phyloP scores from a whole-genome alignment of 345 rosid species.

The Pistacia atlantica region DNA sequence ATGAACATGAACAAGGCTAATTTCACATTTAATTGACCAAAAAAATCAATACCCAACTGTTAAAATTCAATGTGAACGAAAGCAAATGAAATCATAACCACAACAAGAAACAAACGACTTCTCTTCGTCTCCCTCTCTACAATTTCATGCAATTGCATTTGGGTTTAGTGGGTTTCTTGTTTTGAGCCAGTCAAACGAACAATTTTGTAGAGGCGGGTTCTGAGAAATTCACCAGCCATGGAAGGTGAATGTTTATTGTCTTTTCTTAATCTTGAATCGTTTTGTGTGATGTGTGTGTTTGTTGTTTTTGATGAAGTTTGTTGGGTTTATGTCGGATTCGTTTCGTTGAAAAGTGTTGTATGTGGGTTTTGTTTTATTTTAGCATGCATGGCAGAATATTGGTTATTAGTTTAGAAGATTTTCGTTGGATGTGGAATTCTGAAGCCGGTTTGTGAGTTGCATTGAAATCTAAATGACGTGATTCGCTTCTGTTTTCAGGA shows the following conservation, averaged over 20 bases:
- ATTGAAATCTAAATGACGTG: background rate
- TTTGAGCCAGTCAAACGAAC: slow-evolving; percentile 22
- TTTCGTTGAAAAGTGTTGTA: background rate
- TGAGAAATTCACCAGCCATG: slow-evolving; percentile 23
- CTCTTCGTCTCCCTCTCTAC: background rate
- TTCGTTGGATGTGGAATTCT: background rate
- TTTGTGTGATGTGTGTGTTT: slow-evolving; percentile 8
- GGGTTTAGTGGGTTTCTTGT: slow-evolving; percentile 25
- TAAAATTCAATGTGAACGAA: slow-evolving; percentile 1
- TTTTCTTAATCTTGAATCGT: slow-evolving; percentile 18
- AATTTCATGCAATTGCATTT: slow-evolving; percentile 12
- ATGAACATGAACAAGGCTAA: background rate
- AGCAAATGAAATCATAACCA: background rate
- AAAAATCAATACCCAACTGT: background rate
- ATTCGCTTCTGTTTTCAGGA: background rate
- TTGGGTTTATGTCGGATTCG: background rate
- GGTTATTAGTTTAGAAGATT: too few species aligned
- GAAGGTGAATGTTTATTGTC: slow-evolving; percentile 31
- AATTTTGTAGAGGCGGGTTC: background rate
- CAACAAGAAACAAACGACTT: background rate
- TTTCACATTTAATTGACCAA: slow-evolving; percentile 13
- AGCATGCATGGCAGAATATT: slow-evolving; percentile 6
- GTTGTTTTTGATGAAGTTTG: background rate
- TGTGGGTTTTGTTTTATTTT: background rate
- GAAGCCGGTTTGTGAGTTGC: background rate